Base-by-base conservation (phyloP, 2,329 filamentous ascomycete species). In the Clarireedia hainanense region DNA sequence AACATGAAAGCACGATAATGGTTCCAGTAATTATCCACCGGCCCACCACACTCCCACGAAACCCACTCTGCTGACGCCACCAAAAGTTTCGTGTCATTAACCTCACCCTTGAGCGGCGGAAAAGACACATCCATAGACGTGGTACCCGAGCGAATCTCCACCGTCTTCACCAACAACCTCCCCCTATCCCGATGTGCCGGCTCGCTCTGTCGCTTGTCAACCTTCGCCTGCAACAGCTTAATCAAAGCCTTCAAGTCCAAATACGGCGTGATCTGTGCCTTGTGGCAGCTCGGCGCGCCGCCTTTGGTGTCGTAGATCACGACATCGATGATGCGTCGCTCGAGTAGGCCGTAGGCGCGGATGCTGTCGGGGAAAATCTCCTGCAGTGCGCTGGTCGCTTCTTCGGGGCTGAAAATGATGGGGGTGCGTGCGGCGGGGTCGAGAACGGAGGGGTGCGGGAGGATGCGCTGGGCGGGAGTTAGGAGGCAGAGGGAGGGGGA, bases 21-120 rank as follows among this genome's bases (percentile, higher is more conserved):
- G 1, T 15, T 45, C 53, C 53, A 56, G 24, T 56, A 56, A n/a
- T 20, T 40, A 7, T 47, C 49, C 52, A 55, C 24, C 30, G 46
- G 14, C 27, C 52, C 52, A 23, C 24, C 27, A 15, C 52, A 54
- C 7, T 55, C 39, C 52, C 52, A 55, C 6, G 24, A 17, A n/a
- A 55, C 20, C 52, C 52, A 50, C 50, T 52, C 45, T 23, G 23
- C 39, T 4, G 30, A 47, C 12, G n/a, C 12, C 10, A 14, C 17
- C 10, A 34, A 24, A 43, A 6, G 10, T 12, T 3, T 46, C 15
- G 53, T 39, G 26, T 47, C 48, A 5, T 37, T 30, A 4, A 56
- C 24, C n/a, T 43, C 23, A 15, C 53, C 53, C 45, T 56, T 39
- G 20, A 56, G 42, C 3, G 47, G n/a, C 12, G 53, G 53, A 14